Evolutionary conservation across 176 grass and related monocot species (phyloP).

Genomic region (Oropetium thomaeum): DNA sequence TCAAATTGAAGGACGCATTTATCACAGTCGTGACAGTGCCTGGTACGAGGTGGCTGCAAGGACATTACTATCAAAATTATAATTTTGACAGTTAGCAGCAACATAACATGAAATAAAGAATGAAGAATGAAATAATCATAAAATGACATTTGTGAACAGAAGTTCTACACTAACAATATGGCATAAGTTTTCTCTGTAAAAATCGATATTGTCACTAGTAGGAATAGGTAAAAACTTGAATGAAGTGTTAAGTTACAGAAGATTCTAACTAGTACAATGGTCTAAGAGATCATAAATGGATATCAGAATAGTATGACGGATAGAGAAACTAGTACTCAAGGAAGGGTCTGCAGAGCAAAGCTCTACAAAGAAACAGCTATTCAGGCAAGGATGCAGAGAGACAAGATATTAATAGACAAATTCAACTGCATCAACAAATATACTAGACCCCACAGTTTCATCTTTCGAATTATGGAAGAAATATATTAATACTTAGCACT

Average conservation of each 20-base stretch:
- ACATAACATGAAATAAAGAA: conserved; percentile 11
- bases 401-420: background rate
- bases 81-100: conserved; percentile 25
- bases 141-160: conserved; percentile 6
- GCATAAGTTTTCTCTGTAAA: conserved; percentile 3
- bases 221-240: no score
- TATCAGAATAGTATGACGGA: no score
- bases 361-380: conserved; percentile 20
- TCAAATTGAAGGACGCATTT: conserved; percentile 99
- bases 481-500: background rate
- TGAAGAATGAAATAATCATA: conserved; percentile 1
- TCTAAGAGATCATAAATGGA: no score
- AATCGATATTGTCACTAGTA: no score
- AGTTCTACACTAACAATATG: background rate
- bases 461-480: background rate
- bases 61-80: conserved; percentile 23
- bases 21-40: conserved; percentile 95
- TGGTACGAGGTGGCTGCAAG: conserved; percentile 83
- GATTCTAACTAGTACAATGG: no score
- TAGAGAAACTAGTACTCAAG: no score
- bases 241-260: no score
- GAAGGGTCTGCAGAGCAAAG: background rate
- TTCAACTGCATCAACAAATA: conserved; percentile 25
- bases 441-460: conserved; percentile 1
- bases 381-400: background rate